Conservation (phyloP, 1,139 yeast genomes). For the Yarrowia galli region DNA sequence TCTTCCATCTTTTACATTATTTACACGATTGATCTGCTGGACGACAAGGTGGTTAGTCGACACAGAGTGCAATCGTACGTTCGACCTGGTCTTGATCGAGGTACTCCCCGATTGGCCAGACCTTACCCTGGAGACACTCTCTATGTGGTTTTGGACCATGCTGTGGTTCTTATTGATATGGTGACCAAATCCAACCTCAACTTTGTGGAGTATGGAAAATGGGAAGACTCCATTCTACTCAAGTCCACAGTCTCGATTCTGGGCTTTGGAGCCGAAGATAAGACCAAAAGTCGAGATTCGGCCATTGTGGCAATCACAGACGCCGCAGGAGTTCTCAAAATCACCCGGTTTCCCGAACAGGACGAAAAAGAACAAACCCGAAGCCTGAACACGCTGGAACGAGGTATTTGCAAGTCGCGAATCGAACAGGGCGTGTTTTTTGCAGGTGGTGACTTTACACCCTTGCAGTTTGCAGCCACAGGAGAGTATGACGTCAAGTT, state of each 20-base stretch:
- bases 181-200: constrained; percentile 50
- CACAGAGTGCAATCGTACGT: constrained; percentile 60
- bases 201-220: constrained; percentile 47
- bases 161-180: constrained; percentile 72
- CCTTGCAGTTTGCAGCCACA: constrained; percentile 64
- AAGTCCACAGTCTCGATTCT: constrained; percentile 61
- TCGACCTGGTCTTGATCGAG: neutral
- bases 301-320: constrained; percentile 64
- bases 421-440: constrained; percentile 83
- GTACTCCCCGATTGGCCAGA: constrained; percentile 59
- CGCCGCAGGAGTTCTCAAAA: constrained; percentile 67
- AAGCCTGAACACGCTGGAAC: constrained; percentile 42
- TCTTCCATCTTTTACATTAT: constrained; percentile 57
- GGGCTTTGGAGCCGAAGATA: constrained; percentile 66
- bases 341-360: constrained; percentile 59
- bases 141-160: constrained; percentile 65
- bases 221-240: constrained; percentile 80
- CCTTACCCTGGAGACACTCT: constrained; percentile 68
- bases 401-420: constrained; percentile 66
- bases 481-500: constrained; percentile 46
- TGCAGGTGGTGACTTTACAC: constrained; percentile 51
- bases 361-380: constrained; percentile 37
- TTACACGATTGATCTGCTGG: constrained; percentile 63
- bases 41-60: constrained; percentile 58
- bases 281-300: constrained; percentile 47